Evolutionary conservation across 192 early-diverging fungal genomes (phyloP), one percentile per base, ranked within the genome.

Genomic region (Chytriomyces hyalinus): DNA sequence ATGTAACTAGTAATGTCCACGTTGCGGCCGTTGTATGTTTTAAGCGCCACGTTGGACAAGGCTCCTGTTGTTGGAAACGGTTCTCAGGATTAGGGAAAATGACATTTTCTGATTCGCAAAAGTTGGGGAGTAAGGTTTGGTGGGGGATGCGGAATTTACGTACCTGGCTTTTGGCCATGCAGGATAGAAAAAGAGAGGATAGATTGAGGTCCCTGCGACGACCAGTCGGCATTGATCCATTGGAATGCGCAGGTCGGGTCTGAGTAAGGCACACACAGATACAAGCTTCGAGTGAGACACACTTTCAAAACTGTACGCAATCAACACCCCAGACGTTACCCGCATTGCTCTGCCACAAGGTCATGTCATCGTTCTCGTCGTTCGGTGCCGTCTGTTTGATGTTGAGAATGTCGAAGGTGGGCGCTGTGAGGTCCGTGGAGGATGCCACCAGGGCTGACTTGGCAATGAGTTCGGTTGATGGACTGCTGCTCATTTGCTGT

Each of bases 171-270:
- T 49, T 57, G 72, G 10, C 53, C 60, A 36, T 51, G 36, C 10
- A 75, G 46, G n/a, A 75, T 50, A 28, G 73, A 75, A 1, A 75
- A 50, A 4, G 47, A 51, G 6, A 47, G 60, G n/a, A 65, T 75
- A 13, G 73, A 66, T 6, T 70, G 10, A 24, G 57, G 61, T 9
- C 15, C 20, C 11, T 36, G 24, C 20, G 49, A 7, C 20, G 43
- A 49, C 68, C 68, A 70, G 49, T 70, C 51, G 47, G 68, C 68
- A n/a, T 10, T 70, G 51, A 70, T 49, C 26, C 68, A 28, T 65
- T 65, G 63, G 26, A 26, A 28, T 28, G 63, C 28, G 63, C 15
- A 64, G 15, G 62, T 11, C 3, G 15, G 15, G 62, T 24, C 62
- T 64, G 26, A 17, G 26, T 3, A 64, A 64, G 5, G 6, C n/a